Base-by-base conservation (phyloP, 305 asterid genomes). In the Fraxinus paxiana region DNA sequence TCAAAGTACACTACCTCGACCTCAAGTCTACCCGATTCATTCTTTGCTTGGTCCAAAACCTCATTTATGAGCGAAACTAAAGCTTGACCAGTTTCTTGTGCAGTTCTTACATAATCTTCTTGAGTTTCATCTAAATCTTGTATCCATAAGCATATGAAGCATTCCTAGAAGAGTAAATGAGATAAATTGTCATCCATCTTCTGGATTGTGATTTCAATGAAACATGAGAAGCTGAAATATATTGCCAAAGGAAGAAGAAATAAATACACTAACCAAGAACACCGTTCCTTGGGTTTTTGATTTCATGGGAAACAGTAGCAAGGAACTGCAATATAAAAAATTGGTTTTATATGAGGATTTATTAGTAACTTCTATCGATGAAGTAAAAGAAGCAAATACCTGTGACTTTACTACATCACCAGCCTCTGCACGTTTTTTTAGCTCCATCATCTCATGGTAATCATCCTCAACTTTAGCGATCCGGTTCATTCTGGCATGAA, bases 81-180 rank as follows among this genome's bases (percentile, higher is more conserved):
- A 80, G 99, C 98, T 89, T 91, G 93, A 76, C 99, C 99, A 84
- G 98, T 96, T 85, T 94, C 99, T 86, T 96, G 92, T 20, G 99
- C 99, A 48, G 97, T 94, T 87, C 96, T 87, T 17, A 96, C 98
- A 79, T 93, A 96, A 85, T 96, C 99, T 87, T 91, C 92, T 84
- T 94, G 99, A 34, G 98, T 93, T 85, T 92, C 99, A 86, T 94
- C 98, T 9, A 96, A 86, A 71, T 88, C 76, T 88, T 10, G 99
- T 96, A 85, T 94, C 98, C 97, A 86, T 91, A 78, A 96, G 98
- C 99, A 96, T 94, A 86, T 93, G 97, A 81, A 96, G 90, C 98
- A 96, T 94, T 83, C 98, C 97, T 94, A 87, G 77, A 37, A 70
- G 85, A 81, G 30, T 13, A 76, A 65, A 78, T n/a, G 1, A 51